Conservation (phyloP, 345 rosid genomes). For the Linum usitatissimum region DNA sequence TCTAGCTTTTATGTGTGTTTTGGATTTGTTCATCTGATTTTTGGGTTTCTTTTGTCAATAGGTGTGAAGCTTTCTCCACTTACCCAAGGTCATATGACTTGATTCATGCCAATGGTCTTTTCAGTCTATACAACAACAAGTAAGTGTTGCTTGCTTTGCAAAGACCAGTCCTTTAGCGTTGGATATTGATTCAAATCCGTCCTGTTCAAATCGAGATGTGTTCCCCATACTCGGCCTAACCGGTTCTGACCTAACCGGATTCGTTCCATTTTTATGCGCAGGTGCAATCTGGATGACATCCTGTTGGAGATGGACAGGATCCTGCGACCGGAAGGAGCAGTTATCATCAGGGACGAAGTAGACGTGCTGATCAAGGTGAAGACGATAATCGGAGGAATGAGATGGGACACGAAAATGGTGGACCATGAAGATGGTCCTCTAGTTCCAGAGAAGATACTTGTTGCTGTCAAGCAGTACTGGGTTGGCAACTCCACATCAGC, state of each 20-base stretch:
- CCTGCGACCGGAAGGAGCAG: conserved; percentile 94
- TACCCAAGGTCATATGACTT: conserved; percentile 96
- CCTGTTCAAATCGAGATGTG: no score
- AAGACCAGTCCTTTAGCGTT: background rate
- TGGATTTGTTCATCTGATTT: background rate
- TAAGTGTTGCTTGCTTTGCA: conserved; percentile 26
- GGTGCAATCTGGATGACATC: conserved; percentile 81
- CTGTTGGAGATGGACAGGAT: conserved; percentile 96
- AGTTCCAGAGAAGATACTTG: conserved; percentile 74
- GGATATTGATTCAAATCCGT: no score
- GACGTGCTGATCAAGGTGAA: conserved; percentile 69
- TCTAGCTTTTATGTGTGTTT: background rate
- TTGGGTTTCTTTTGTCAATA: conserved; percentile 22
- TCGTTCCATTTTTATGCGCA: conserved; percentile 13
- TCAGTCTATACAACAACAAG: conserved; percentile 83
- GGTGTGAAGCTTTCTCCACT: conserved; percentile 99
- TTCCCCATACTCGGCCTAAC: no score
- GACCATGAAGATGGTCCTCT: conserved; percentile 99
- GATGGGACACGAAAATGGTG: conserved; percentile 88
- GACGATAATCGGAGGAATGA: conserved; percentile 74
- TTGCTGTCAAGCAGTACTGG: conserved; percentile 98
- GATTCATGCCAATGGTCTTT: conserved; percentile 74
- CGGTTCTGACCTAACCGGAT: background rate
- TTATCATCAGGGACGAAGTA: conserved; percentile 80
- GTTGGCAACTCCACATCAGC: conserved; percentile 71